Base-by-base conservation (phyloP, 2,329 filamentous ascomycete species). In the Didymellaceae sp. region DNA sequence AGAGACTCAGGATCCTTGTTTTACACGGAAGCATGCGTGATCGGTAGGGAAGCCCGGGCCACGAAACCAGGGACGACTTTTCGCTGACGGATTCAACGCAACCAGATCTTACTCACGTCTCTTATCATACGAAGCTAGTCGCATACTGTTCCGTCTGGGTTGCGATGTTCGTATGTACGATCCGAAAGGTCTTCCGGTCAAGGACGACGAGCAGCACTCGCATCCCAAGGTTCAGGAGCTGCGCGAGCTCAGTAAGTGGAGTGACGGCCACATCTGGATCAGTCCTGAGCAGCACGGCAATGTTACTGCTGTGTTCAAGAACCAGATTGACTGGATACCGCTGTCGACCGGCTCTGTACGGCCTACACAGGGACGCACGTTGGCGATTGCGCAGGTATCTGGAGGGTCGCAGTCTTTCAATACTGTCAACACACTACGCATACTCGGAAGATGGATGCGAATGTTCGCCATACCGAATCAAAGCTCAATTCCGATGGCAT, bases 291-390 rank as follows among this genome's bases (percentile, higher is more conserved):
- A 88, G 69, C 85, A 88, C 55, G 86, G 86, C 0, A 86, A 84
- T 56, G 58, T 87, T 31, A 81, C 45, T n/a, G 45, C 45, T 10
- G 81, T 87, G 0, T 88, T 88, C 76, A 88, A 88, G 57, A 86
- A 86, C 57, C 85, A 88, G 57, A 87, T 88, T 38, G 86, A 88
- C 67, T 88, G 86, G 86, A 85, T 88, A 30, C 85, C 85, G 0
- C 74, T 88, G 0, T 79, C 48, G 11, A 81, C 81, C 0, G 85
- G 85, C 18, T 82, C 81, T 7, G 80, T 88, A 0, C 81, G 85
- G 0, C 86, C 84, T 0, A 88, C 86, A 0, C 85, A 88, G 71
- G 85, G 85, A 25, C 78, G 85, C 0, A 88, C 85, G 0, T 74
- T 88, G 1, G 80, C 81, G 1, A 77, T 88, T 17, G 81, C 82